Base-by-base conservation (phyloP, 495 filamentous ascomycete species). In the Friedmanniomyces simplex region DNA sequence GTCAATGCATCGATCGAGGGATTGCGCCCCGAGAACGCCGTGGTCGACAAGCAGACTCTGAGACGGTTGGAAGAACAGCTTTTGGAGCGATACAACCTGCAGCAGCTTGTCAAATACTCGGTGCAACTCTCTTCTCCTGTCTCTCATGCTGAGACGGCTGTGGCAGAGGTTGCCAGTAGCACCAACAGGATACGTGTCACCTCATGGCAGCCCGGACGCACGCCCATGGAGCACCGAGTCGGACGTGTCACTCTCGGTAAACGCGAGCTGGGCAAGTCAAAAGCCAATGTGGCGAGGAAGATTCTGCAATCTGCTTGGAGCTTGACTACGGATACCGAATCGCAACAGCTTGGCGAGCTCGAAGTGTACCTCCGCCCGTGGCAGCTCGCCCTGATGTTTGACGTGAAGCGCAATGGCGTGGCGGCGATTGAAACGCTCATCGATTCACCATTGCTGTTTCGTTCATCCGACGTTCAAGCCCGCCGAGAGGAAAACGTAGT, bases 1-100 rank as follows among this genome's bases (percentile, higher is more conserved):
- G 56, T 55, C 21, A 47, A 55, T 24, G 53, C 51, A 32, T 64
- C 61, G 12, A 64, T 64, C n/a, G 61, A 64, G 6, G 24, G 26
- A 12, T 16, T 64, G 20, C 52, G 61, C 34, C 61, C 61, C 1
- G 28, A 60, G 18, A 24, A 22, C 11, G 52, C 39, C 5, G 45
- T 55, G n/a, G 18, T 61, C 30, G 58, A 58, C 4, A 12, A 54
- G n/a, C 5, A 50, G 7, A 28, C 54, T 11, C 52, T 42, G 21
- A 25, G 62, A 1, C 12, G 10, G 1, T 43, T 61, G 32, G 14
- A 36, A 10, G 21, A 50, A 20, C 2, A 47, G 21, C 50, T 64
- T 14, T 1, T 37, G 2, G 20, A 52, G 22, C 25, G 52, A 6
- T 64, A 58, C 47, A 64, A 58, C 24, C n/a, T 32, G 24, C 7